Base-by-base conservation (phyloP, 257 asterid species). In the Solanum dulcamara region DNA sequence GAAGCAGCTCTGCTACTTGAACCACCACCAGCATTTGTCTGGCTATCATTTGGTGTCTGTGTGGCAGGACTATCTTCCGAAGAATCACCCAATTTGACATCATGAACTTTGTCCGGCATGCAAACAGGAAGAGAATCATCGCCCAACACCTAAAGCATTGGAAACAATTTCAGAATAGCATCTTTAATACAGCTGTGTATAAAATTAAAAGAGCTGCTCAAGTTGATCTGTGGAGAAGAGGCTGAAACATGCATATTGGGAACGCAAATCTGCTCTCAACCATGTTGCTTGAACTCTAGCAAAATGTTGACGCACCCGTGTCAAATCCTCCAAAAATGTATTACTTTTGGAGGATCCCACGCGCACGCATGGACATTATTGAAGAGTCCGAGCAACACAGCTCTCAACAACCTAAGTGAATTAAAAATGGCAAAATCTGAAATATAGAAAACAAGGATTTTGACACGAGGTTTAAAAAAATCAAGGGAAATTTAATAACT, bases 31-130 rank as follows among this genome's bases (percentile, higher is more conserved):
- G 91, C 93, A 84, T 92, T 92, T 85, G 87, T 89, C 84, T 90
- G 97, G 84, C 88, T 92, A 83, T 93, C 96, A 87, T 85, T 87
- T n/a, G 96, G 85, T 59, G 87, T 84, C 70, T 91, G 88, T 59
- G 87, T 86, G 53, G 81, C 91, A 38, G 94, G 68, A 77, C 89
- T 81, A 22, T 93, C 98, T 89, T 93, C 99, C 0, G 87, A 86
- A 64, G 94, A 83, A 85, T 97, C 99, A 3, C 94, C 90, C 89
- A 97, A 90, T 88, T 92, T 93, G 77, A 97, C 99, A 89, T 97
- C 99, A 62, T 94, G 98, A 85, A 97, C 99, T 83, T 90, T 91
- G 88, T 95, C 98, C 30, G 97, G 91, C 89, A 88, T 91, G 92
- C 96, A 92, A 88, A 91, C 86, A 15, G 97, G 97, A 87, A 91